These are phyloP conservation scores for Glutinoglossum americanum DNA, from an alignment of 495 filamentous ascomycete species.

Conservation along the genomic window DNA sequence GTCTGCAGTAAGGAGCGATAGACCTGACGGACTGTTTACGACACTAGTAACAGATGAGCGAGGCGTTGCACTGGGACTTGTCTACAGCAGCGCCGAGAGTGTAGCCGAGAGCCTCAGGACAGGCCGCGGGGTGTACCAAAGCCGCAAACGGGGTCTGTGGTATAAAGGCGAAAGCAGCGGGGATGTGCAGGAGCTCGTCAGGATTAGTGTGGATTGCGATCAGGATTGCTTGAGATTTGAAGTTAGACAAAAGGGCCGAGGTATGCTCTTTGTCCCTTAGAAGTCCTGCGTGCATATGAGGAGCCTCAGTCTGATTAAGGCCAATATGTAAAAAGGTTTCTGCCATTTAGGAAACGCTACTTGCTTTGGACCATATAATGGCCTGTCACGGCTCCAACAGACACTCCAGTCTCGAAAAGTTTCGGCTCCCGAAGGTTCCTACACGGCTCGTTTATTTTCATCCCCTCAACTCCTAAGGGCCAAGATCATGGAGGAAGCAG, in stretches of 20 bases:
- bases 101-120: slow-evolving; percentile 68
- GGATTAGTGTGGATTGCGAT: slow-evolving; percentile 76
- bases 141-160: slow-evolving; percentile 84
- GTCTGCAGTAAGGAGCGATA: slow-evolving; percentile 49
- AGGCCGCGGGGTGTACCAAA: slow-evolving; percentile 86
- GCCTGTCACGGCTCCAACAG: slow-evolving; percentile 64
- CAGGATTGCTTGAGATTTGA: slow-evolving; percentile 76
- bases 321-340: slow-evolving; percentile 35
- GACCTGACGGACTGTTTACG: slow-evolving; percentile 62
- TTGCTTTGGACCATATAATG: slow-evolving; percentile 72
- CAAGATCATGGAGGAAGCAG: slow-evolving; percentile 96
- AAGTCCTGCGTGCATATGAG: neutral
- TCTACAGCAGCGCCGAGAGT: slow-evolving; percentile 85
- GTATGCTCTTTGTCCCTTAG: slow-evolving; percentile 15
- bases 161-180: slow-evolving; percentile 91
- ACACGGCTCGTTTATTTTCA: slow-evolving; percentile 78
- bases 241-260: slow-evolving; percentile 68
- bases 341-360: slow-evolving; percentile 81
- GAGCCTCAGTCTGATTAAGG: neutral
- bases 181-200: slow-evolving; percentile 73
- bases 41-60: slow-evolving; percentile 79
- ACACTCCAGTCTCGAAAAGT: slow-evolving; percentile 60
- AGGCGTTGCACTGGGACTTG: slow-evolving; percentile 66
- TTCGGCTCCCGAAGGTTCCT: slow-evolving; percentile 71
- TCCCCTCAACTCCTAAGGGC: slow-evolving; percentile 74